Conservation (phyloP, 176 grass and related monocot genomes). For the Luzula sylvatica region DNA sequence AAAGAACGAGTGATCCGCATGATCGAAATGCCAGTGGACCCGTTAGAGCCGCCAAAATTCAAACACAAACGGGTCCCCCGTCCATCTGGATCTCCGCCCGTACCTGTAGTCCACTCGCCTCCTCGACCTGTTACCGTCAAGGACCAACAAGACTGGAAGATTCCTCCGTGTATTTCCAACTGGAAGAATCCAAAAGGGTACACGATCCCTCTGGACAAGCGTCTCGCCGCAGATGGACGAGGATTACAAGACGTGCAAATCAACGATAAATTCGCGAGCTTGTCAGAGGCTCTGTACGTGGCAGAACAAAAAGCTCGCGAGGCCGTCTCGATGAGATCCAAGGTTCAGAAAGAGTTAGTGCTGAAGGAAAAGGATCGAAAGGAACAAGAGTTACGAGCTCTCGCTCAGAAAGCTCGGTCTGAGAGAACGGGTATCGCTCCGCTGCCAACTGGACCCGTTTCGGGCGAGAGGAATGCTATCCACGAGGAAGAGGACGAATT, state of each 20-base stretch:
- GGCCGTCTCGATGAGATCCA: slow-evolving; percentile 87
- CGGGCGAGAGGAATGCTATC: slow-evolving; percentile 11
- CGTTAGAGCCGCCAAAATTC: slow-evolving; percentile 92
- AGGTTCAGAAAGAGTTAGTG: slow-evolving; percentile 81
- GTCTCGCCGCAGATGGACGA: slow-evolving; percentile 82
- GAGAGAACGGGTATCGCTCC: slow-evolving; percentile 83
- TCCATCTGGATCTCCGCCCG: slow-evolving; percentile 67
- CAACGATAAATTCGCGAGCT: slow-evolving; percentile 95
- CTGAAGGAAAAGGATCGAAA: slow-evolving; percentile 94
- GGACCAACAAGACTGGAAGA: slow-evolving; percentile 99
- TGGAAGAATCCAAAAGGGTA: slow-evolving; percentile 99
- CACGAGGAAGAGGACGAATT: slow-evolving; percentile 42
- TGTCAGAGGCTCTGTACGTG: slow-evolving; percentile 86
- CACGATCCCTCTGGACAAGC: slow-evolving; percentile 89
- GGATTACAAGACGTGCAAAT: slow-evolving; percentile 96
- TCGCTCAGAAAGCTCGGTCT: slow-evolving; percentile 84
- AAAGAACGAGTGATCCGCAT: slow-evolving; percentile 95
- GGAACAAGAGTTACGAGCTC: slow-evolving; percentile 82
- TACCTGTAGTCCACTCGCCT: slow-evolving; percentile 86
- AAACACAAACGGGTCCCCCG: slow-evolving; percentile 92
- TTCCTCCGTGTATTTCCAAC: slow-evolving; percentile 96
- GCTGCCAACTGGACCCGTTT: slow-evolving; percentile 19
- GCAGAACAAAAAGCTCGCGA: slow-evolving; percentile 97
- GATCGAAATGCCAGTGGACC: slow-evolving; percentile 63
- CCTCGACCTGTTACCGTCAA: slow-evolving; percentile 92